phyloP scores from a whole-genome alignment of 1,139 yeast species.

The Pichia sp. region DNA sequence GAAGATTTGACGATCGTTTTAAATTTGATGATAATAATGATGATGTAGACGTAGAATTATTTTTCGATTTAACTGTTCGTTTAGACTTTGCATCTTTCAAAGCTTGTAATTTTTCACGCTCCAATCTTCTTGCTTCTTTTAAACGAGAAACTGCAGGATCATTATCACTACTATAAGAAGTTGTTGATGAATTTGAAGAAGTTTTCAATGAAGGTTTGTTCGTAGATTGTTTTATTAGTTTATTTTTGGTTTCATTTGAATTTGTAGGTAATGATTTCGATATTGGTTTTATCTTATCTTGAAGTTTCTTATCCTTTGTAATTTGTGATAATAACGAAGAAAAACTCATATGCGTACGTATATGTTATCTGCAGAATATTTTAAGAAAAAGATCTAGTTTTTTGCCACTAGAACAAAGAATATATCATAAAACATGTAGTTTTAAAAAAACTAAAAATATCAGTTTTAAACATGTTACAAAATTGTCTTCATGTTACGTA shows the following conservation, averaged over 20 bases:
- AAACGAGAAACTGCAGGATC: conserved; percentile 56
- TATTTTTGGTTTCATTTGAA: neutral
- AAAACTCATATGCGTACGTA: conserved; percentile 2
- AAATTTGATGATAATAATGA: neutral
- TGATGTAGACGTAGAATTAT: neutral
- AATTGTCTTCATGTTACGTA: too few species aligned
- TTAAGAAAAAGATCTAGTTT: neutral
- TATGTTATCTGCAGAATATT: too few species aligned
- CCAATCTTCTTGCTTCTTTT: conserved; percentile 59
- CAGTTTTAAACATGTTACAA: neutral
- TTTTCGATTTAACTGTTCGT: neutral
- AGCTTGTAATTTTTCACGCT: conserved; percentile 36
- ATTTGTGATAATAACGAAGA: conserved; percentile 16
- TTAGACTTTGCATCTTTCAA: conserved; percentile 2
- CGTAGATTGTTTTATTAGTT: neutral
- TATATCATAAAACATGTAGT: neutral
- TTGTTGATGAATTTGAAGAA: neutral
- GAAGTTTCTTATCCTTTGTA: conserved; percentile 20
- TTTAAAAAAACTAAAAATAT: neutral
- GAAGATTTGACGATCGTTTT: neutral
- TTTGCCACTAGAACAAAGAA: neutral
- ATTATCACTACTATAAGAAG: conserved; percentile 2
- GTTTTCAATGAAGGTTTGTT: neutral
- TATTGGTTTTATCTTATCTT: conserved; percentile 4
- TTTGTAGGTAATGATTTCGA: neutral